Evolutionary conservation across 768 basidiomycete genomes (phyloP), one percentile per base, ranked within the genome.

Genomic region (Pulveroboletus sp.): DNA sequence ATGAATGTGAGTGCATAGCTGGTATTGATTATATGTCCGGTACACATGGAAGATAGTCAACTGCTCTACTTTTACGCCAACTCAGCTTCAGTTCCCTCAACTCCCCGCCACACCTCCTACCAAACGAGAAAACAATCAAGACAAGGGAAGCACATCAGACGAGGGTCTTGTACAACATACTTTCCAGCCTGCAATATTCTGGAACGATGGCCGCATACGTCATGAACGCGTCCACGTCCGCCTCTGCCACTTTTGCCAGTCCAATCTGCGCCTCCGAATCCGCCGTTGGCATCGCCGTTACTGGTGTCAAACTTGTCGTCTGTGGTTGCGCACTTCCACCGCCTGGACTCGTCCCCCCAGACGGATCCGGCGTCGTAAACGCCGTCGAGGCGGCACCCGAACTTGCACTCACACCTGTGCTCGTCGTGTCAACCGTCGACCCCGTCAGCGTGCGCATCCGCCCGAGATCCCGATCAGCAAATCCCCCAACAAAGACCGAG

Each of bases 161-260:
- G 48, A 80, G 69, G 8, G 69, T 70, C 59, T 89, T 90, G 56
- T 84, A 77, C 43, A 91, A 67, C 79, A 92, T 84, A 11, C 80
- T 77, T 69, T 93, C 90, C 55, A 93, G 67, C 35, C 90, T 73
- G 70, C 79, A 82, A 65, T 82, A 92, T 69, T 93, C 90, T 23
- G 88, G 86, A 16, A 92, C 85, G 62, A 91, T 86, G 31, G 87
- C 81, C 17, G 89, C 88, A 63, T 93, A 93, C 0, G 85, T 80
- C 81, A 89, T 79, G 67, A 90, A 90, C 47, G 89, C 84, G 65
- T 93, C 90, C 45, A 81, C 69, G 62, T 93, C 90, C 13, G 90
- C 81, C 50, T 90, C 88, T 0, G 90, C 89, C 6, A 92, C 84
- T 67, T 90, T 90, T 27, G 81, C 84, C 40, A 91, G 67, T 14